phyloP scores from a whole-genome alignment of 73 alveolate genomes.

The Stentor roeselii region DNA sequence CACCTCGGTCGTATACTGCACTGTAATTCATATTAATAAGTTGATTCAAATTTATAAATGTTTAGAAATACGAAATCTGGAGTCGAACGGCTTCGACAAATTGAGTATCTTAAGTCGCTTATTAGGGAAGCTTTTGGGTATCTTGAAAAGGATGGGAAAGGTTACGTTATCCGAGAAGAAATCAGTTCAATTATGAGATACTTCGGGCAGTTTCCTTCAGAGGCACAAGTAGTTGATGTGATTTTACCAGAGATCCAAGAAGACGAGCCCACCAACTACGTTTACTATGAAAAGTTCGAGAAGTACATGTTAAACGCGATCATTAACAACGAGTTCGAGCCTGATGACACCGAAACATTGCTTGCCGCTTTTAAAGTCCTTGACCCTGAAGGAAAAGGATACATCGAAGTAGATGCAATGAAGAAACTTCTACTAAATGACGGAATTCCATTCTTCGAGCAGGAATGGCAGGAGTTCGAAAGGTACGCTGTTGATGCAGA shows the following conservation, averaged over 20 bases:
- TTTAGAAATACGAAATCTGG: constrained; percentile 20
- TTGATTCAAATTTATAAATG: no score
- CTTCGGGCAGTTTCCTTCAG: constrained; percentile 64
- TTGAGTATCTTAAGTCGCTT: constrained; percentile 58
- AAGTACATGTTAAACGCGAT: constrained; percentile 64
- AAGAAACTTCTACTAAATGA: constrained; percentile 46
- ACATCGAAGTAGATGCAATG: constrained; percentile 59
- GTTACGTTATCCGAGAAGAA: constrained; percentile 51
- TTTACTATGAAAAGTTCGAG: constrained; percentile 63
- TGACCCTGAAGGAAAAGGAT: constrained; percentile 73
- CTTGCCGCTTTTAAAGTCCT: constrained; percentile 67
- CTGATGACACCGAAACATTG: constrained; percentile 61
- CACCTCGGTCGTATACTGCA: constrained; percentile 5
- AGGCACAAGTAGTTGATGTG: constrained; percentile 64
- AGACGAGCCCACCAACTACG: constrained; percentile 71
- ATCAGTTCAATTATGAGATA: constrained; percentile 66
- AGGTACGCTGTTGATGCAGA: constrained; percentile 52
- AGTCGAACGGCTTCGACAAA: constrained; percentile 55
- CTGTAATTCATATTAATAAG: constrained; percentile 4
- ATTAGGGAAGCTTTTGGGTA: constrained; percentile 58
- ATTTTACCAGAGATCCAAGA: constrained; percentile 70
- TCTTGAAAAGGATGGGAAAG: constrained; percentile 66
- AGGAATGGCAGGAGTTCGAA: constrained; percentile 55
- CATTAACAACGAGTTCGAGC: constrained; percentile 62
- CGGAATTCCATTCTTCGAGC: constrained; percentile 64